A percentile compares a stretch with the other conserved stretches of the same genome.
Conservation (phyloP, 495 filamentous ascomycete species). For the Penicillium nucicola region DNA sequence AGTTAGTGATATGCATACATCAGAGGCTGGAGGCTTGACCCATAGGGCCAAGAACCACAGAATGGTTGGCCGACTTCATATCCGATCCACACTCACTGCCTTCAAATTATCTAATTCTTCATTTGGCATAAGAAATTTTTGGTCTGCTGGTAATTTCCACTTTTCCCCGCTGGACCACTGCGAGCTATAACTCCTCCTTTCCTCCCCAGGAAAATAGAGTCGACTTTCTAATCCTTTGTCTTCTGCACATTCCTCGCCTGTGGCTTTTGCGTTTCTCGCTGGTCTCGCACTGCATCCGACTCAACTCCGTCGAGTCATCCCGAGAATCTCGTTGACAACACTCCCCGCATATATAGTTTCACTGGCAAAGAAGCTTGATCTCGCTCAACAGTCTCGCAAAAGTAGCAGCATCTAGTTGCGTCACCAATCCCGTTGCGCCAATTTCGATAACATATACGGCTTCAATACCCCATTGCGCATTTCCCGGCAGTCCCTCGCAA, state of each 20-base stretch:
- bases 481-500: not conserved
- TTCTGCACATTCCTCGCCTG: not conserved
- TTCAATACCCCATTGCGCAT: slow-evolving; percentile 4
- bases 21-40: slow-evolving; percentile 11
- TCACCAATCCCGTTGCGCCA: slow-evolving; percentile 14
- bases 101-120: slow-evolving; percentile 3
- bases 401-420: slow-evolving; percentile 16
- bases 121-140: slow-evolving; percentile 4
- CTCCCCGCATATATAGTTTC: slow-evolving; percentile 12
- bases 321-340: not conserved
- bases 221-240: not conserved
- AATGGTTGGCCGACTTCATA: slow-evolving; percentile 8
- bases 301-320: not conserved
- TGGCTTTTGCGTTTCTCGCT: not conserved
- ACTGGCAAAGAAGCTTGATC: slow-evolving; percentile 11
- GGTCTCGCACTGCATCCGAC: not conserved
- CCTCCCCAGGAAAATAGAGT: not conserved
- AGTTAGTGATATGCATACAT: not conserved
- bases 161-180: not conserved
- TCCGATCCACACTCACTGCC: not conserved
- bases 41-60: slow-evolving; percentile 1
- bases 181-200: not conserved
- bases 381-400: slow-evolving; percentile 7
- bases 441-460: not conserved
- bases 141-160: not conserved